Percentiles rank a stretch among this genome's conserved stretches.
phyloP scores from a whole-genome alignment of 495 filamentous ascomycete species.

The Chaetomium fimeti region DNA sequence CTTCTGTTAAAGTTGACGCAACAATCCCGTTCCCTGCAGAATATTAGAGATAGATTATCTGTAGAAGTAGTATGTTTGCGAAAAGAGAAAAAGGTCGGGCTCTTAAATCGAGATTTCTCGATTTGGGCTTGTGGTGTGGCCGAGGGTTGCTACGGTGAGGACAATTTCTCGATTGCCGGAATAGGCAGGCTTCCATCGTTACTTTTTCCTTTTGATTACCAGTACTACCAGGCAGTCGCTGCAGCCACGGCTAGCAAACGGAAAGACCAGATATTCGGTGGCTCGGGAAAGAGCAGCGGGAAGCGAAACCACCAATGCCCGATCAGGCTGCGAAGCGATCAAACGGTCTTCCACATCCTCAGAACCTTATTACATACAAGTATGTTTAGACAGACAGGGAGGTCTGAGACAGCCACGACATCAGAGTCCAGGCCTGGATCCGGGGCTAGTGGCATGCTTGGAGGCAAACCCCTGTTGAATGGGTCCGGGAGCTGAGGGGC shows the following conservation, averaged over 20 bases:
- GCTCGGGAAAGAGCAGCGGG: neutral
- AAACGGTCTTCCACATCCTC: no score
- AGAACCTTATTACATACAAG: no score
- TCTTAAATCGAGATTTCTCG: neutral
- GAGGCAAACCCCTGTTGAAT: neutral
- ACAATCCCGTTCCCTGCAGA: neutral
- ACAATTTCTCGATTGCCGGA: neutral
- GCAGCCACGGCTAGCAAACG: neutral
- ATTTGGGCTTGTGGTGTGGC: neutral
- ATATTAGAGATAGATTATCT: neutral
- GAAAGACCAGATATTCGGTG: neutral
- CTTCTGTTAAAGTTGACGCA: no score
- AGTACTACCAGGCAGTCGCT: neutral
- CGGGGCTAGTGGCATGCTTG: constrained; percentile 7
- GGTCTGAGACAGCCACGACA: neutral
- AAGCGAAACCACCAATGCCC: no score
- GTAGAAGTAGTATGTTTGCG: neutral
- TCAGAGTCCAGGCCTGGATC: neutral
- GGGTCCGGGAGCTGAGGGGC: neutral
- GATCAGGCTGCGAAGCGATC: no score
- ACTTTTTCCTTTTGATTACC: neutral
- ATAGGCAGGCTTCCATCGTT: constrained; percentile 4
- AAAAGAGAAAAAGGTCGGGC: neutral
- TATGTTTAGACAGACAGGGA: no score
- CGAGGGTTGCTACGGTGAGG: neutral